Conservation (phyloP, 1,139 yeast genomes). For the Hyphopichia buzzinii region DNA sequence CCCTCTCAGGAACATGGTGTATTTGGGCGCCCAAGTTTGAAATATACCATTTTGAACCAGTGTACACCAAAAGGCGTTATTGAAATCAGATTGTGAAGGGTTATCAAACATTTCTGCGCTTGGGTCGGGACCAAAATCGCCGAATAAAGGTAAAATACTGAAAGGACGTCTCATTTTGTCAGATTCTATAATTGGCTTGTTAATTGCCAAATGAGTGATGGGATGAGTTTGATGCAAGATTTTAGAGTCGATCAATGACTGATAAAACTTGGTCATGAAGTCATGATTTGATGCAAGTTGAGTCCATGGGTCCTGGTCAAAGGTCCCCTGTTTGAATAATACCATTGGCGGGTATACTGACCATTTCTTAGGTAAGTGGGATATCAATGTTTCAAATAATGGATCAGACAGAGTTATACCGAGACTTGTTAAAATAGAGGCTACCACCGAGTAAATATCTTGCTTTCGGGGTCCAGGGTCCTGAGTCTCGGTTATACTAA, state of each 20-base stretch:
- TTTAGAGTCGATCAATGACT: slow-evolving; percentile 7
- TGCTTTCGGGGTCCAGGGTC: neutral
- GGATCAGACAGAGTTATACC: neutral
- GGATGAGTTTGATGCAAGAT: slow-evolving; percentile 11
- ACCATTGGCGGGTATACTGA: slow-evolving; percentile 68
- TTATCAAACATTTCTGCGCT: slow-evolving; percentile 18
- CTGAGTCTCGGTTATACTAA: neutral
- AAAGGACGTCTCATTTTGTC: slow-evolving; percentile 63
- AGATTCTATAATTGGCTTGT: slow-evolving; percentile 60
- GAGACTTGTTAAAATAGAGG: neutral
- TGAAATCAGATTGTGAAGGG: slow-evolving; percentile 47
- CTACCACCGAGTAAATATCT: neutral
- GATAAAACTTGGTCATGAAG: neutral
- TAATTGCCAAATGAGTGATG: slow-evolving; percentile 66
- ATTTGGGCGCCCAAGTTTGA: slow-evolving; percentile 83
- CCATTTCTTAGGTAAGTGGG: slow-evolving; percentile 50
- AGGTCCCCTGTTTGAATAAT: slow-evolving; percentile 47
- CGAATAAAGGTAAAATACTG: slow-evolving; percentile 56
- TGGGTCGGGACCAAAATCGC: slow-evolving; percentile 59
- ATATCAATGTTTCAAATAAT: slow-evolving; percentile 2
- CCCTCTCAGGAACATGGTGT: slow-evolving; percentile 90
- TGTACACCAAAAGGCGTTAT: slow-evolving; percentile 67
- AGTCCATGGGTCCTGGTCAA: slow-evolving; percentile 37
- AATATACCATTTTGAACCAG: slow-evolving; percentile 69
- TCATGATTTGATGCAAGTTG: neutral